Percentiles rank a stretch among this genome's conserved stretches.
These are phyloP conservation scores for Clitoria ternatea DNA, from an alignment of 306 rosid species.

Conservation along the genomic window DNA sequence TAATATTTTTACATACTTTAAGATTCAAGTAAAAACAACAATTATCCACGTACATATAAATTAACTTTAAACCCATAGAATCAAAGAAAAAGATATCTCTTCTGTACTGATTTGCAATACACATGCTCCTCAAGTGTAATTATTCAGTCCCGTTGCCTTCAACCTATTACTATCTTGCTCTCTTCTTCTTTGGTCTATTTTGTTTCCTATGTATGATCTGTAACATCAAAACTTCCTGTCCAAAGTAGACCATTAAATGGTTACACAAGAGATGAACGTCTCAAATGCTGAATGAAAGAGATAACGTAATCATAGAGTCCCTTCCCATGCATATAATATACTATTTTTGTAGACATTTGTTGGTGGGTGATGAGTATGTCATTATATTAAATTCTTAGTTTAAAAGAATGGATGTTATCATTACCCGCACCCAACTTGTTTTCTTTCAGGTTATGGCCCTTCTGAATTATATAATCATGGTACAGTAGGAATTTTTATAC, in stretches of 20 bases:
- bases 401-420: not conserved
- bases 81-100: not conserved
- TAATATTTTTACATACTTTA: too few relatives aligned
- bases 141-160: slow-evolving; percentile 13
- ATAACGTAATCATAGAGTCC: not conserved
- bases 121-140: not conserved
- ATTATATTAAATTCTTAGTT: not conserved
- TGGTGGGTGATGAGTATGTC: slow-evolving; percentile 7
- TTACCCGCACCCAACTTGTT: not conserved
- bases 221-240: not conserved
- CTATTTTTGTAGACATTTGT: not conserved
- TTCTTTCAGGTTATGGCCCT: not conserved
- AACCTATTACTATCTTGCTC: not conserved
- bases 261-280: not conserved
- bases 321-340: not conserved
- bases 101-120: not conserved
- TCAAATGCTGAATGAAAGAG: not conserved
- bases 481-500: not conserved
- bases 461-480: not conserved
- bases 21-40: too few relatives aligned
- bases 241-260: not conserved
- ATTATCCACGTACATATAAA: too few relatives aligned
- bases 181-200: not conserved
- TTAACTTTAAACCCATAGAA: too few relatives aligned
- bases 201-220: not conserved